Conservation (phyloP, 2,329 filamentous ascomycete species). For the Lecanicillium sp. region DNA sequence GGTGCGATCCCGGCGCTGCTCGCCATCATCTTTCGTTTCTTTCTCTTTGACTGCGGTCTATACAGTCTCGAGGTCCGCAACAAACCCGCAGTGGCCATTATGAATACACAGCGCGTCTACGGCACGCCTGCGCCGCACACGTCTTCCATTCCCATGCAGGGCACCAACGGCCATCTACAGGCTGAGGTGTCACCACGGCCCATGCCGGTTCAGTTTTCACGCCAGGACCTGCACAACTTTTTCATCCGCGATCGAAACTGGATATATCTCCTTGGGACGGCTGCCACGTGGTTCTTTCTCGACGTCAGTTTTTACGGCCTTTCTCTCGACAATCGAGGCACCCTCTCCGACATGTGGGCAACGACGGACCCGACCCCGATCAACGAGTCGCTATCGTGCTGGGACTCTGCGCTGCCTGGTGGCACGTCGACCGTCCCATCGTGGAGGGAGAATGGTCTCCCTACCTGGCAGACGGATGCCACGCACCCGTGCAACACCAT, state of each 20-base stretch:
- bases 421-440: constrained; percentile 35
- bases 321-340: constrained; percentile 37
- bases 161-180: constrained; percentile 22
- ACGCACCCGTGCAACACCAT: constrained; percentile 43
- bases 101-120: constrained; percentile 53
- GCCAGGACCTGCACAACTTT: constrained; percentile 39
- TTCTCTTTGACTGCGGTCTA: constrained; percentile 57
- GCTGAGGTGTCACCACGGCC: constrained; percentile 25
- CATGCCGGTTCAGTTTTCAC: constrained; percentile 41
- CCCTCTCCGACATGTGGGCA: constrained; percentile 34
- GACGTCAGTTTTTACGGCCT: constrained; percentile 53
- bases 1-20: constrained; percentile 56
- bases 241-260: constrained; percentile 41
- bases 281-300: constrained; percentile 44
- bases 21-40: constrained; percentile 59
- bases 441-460: constrained; percentile 32
- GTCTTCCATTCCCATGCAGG: constrained; percentile 16
- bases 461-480: constrained; percentile 42
- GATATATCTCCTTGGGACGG: constrained; percentile 37
- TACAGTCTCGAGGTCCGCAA: constrained; percentile 59
- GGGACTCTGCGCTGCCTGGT: constrained; percentile 34
- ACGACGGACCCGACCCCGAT: constrained; percentile 25
- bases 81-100: constrained; percentile 49
- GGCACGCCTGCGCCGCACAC: constrained; percentile 24
- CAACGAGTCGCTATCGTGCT: constrained; percentile 33